These are phyloP conservation scores for Candida stauntonica DNA, from an alignment of 805 yeast species.

Conservation along the genomic window DNA sequence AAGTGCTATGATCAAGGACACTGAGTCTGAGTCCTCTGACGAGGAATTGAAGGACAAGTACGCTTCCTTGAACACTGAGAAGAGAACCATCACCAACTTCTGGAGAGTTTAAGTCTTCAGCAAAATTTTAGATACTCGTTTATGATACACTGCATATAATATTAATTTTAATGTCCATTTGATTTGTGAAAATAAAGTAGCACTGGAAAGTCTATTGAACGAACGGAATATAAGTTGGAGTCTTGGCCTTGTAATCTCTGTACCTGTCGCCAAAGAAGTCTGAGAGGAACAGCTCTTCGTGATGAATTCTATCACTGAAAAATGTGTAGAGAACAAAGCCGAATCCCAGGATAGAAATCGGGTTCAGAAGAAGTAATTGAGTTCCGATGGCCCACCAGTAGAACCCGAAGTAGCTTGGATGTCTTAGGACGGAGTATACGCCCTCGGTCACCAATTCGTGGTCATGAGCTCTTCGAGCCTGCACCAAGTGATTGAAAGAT, in stretches of 20 bases:
- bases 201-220: not conserved
- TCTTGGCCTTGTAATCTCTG: conserved; percentile 41
- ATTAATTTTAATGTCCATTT: not conserved
- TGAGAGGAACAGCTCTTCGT: conserved; percentile 64
- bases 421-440: conserved; percentile 62
- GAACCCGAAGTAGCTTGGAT: conserved; percentile 90
- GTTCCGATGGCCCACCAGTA: conserved; percentile 92
- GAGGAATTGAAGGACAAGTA: not conserved
- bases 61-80: conserved; percentile 6
- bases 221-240: conserved; percentile 59
- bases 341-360: conserved; percentile 53
- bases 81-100: conserved; percentile 20
- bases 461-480: conserved; percentile 41
- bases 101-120: conserved; percentile 11
- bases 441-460: conserved; percentile 76
- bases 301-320: conserved; percentile 60
- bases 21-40: not conserved
- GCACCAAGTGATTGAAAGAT: conserved; percentile 81
- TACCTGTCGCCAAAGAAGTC: conserved; percentile 73
- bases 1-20: conserved; percentile 4
- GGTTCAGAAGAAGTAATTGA: conserved; percentile 67
- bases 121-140: not conserved
- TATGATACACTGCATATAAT: not conserved
- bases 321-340: conserved; percentile 58
- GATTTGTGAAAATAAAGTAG: not conserved